These are phyloP conservation scores for Skeletonema marinoi DNA, from an alignment of 108 stramenopile genomes.

Conservation along the genomic window DNA sequence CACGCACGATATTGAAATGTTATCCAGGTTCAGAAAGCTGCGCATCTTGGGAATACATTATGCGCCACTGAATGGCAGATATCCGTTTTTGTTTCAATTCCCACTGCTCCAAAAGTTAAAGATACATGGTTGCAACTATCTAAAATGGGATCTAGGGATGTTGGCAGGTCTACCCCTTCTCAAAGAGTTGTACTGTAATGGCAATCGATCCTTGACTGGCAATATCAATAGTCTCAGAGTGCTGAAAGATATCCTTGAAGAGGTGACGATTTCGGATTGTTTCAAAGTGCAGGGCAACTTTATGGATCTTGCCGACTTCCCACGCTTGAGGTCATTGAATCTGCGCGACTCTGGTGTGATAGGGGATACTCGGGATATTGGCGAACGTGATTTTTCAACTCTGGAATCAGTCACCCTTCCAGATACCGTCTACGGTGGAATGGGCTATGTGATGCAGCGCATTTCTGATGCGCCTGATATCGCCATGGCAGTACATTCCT, in stretches of 20 bases:
- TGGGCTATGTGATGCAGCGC: neutral
- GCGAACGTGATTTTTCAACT: neutral
- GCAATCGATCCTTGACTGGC: neutral
- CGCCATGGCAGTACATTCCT: too few species aligned
- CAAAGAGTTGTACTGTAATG: neutral
- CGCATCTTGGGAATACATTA: neutral
- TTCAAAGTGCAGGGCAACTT: neutral
- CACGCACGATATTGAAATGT: neutral
- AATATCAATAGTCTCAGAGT: neutral
- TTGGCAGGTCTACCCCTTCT: neutral
- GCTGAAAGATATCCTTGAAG: neutral
- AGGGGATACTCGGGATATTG: neutral
- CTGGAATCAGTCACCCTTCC: neutral
- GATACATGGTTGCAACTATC: neutral
- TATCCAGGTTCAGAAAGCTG: neutral
- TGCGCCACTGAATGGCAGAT: neutral
- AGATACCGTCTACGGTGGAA: too few species aligned
- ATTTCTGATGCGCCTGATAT: neutral
- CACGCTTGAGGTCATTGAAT: neutral
- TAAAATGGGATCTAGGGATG: neutral
- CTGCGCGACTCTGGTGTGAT: neutral
- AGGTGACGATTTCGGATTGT: neutral
- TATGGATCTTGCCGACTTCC: slow-evolving; percentile 14
- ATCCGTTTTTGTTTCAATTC: neutral
- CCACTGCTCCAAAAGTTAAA: neutral